Evolutionary conservation across 768 basidiomycete species (phyloP).

Genomic region (Postia placenta): DNA sequence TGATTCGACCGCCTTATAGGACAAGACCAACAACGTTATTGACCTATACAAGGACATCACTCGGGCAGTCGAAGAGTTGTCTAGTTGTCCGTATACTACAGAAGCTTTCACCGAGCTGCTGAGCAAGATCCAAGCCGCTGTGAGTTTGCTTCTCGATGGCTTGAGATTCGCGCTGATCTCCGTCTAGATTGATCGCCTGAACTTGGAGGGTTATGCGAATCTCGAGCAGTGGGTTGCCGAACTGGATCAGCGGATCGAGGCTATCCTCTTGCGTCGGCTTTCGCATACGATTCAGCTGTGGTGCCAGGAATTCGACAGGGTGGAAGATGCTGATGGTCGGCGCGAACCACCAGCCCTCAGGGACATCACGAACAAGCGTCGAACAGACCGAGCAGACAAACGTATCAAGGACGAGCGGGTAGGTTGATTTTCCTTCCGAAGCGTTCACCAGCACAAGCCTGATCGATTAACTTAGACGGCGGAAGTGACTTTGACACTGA

Average conservation of each 20-base stretch:
- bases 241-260: conserved; percentile 71
- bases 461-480: conserved; percentile 43
- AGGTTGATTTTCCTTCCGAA: too few relatives aligned
- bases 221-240: conserved; percentile 54
- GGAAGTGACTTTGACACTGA: conserved; percentile 70
- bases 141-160: conserved; percentile 30
- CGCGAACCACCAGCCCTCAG: conserved; percentile 40
- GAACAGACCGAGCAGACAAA: conserved; percentile 49
- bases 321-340: conserved; percentile 61
- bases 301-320: conserved; percentile 81
- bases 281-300: conserved; percentile 76
- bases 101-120: conserved; percentile 81
- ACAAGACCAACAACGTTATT: conserved; percentile 92
- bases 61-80: conserved; percentile 79
- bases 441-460: not conserved
- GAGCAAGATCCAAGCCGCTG: conserved; percentile 76
- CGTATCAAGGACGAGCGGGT: conserved; percentile 78
- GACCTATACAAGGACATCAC: conserved; percentile 85
- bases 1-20: conserved; percentile 35
- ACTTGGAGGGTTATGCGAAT: conserved; percentile 88
- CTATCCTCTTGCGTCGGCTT: conserved; percentile 69
- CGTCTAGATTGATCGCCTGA: conserved; percentile 81
- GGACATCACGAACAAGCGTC: conserved; percentile 46
- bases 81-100: conserved; percentile 77
- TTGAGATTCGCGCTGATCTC: not conserved